A percentile compares a stretch with the other conserved stretches of the same genome.
These are phyloP conservation scores for Ambrosia hybrid DNA, from an alignment of 140 eudicot genomes.

Conservation along the genomic window DNA sequence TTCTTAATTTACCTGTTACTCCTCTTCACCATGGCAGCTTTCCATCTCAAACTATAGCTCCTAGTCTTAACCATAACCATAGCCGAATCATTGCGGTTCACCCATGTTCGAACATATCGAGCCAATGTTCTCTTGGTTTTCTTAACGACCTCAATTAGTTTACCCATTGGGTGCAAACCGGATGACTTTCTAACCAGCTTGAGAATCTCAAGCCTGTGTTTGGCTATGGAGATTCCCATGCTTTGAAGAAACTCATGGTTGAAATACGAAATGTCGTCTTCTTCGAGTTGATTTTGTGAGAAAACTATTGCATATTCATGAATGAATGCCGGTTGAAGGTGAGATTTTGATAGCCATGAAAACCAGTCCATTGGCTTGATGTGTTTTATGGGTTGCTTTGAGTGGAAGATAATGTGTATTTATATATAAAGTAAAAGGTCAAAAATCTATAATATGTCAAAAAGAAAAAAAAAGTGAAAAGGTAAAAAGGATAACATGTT, in stretches of 20 bases:
- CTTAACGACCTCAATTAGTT: slow-evolving; percentile 46
- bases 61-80: slow-evolving; percentile 50
- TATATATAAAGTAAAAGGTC: slow-evolving; percentile 2
- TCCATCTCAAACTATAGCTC: slow-evolving; percentile 68
- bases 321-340: slow-evolving; percentile 62
- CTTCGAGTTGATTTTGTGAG: slow-evolving; percentile 75
- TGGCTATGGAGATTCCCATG: slow-evolving; percentile 82
- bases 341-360: slow-evolving; percentile 83
- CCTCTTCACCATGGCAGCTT: slow-evolving; percentile 60
- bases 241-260: slow-evolving; percentile 82
- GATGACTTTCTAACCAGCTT: slow-evolving; percentile 49
- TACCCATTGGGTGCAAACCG: slow-evolving; percentile 42
- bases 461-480: not conserved
- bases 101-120: slow-evolving; percentile 43
- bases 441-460: not conserved
- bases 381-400: slow-evolving; percentile 26
- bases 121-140: slow-evolving; percentile 48
- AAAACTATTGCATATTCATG: slow-evolving; percentile 65
- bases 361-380: slow-evolving; percentile 70
- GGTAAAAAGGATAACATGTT: not conserved
- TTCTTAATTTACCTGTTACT: slow-evolving; percentile 25
- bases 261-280: slow-evolving; percentile 70
- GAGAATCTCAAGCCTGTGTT: slow-evolving; percentile 84
- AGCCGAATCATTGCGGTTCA: slow-evolving; percentile 55
- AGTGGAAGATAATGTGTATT: slow-evolving; percentile 15